Evolutionary conservation across 495 filamentous ascomycete species (phyloP).

Genomic region (Parathielavia appendiculata): DNA sequence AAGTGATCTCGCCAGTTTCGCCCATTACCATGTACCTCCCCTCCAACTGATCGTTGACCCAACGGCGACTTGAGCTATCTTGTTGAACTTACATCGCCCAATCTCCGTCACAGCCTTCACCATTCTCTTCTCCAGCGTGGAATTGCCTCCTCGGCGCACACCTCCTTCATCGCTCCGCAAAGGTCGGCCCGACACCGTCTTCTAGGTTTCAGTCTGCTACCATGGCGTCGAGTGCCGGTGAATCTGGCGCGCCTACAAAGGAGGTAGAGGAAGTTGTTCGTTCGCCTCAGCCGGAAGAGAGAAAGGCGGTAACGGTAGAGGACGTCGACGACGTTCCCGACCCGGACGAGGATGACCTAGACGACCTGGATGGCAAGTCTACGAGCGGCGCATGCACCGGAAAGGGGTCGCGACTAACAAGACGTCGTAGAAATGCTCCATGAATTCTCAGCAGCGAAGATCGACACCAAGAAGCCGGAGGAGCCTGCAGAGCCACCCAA

Average conservation of each 20-base stretch:
- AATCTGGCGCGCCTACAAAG: conserved; percentile 16
- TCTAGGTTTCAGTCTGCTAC: not conserved
- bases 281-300: conserved; percentile 8
- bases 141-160: not conserved
- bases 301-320: conserved; percentile 25
- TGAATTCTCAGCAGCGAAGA: conserved; percentile 63
- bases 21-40: not conserved
- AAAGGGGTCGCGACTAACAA: conserved; percentile 7
- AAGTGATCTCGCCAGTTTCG: not conserved
- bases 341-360: conserved; percentile 80
- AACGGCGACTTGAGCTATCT: too few relatives aligned
- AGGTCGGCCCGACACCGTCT: not conserved
- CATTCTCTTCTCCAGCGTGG: not conserved
- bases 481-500: conserved; percentile 36
- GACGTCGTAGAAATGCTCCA: conserved; percentile 71
- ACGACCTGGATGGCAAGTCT: conserved; percentile 80
- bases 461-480: conserved; percentile 45
- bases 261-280: conserved; percentile 2
- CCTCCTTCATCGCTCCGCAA: not conserved
- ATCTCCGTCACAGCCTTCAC: not conserved
- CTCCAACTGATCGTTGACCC: not conserved
- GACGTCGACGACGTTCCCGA: conserved; percentile 53
- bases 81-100: not conserved
- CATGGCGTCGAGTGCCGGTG: conserved; percentile 23
- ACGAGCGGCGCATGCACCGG: not conserved